A percentile compares a stretch with the other conserved stretches of the same genome.
Evolutionary conservation across 2,329 filamentous ascomycete species (phyloP).

Genomic region (Aurifilum marmelostoma): DNA sequence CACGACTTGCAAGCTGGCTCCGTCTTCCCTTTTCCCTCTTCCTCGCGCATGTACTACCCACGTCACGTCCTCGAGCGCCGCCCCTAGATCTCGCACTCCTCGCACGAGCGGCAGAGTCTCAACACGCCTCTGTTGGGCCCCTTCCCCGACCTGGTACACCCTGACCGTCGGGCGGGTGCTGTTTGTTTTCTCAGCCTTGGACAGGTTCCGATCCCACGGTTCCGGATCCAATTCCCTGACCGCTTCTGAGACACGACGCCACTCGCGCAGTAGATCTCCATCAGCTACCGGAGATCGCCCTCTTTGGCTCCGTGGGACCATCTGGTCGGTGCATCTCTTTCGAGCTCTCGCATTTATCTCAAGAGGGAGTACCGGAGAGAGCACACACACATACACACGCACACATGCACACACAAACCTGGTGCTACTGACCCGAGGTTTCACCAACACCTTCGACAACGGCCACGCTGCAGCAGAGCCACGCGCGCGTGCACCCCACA

Average conservation of each 20-base stretch:
- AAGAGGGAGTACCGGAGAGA: background rate
- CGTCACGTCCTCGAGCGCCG: background rate
- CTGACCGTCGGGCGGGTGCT: conserved; percentile 2
- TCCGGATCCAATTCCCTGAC: conserved; percentile 18
- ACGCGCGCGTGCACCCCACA: background rate
- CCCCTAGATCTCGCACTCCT: background rate
- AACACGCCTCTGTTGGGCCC: background rate
- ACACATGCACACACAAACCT: background rate
- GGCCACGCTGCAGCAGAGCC: background rate
- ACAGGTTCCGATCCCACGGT: conserved; percentile 17
- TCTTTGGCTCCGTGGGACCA: background rate
- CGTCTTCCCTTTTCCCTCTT: background rate
- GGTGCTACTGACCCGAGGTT: background rate
- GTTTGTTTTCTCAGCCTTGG: background rate
- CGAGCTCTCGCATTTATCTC: background rate
- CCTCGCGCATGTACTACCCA: background rate
- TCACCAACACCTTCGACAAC: background rate
- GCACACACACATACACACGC: background rate
- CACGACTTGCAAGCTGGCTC: background rate
- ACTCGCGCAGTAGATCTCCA: background rate
- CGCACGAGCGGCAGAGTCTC: background rate
- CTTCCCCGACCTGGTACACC: background rate
- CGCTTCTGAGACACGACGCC: conserved; percentile 20
- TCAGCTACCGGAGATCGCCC: background rate
- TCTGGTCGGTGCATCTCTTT: background rate